Conservation (phyloP, 331 rosid species). For the Quercus lobata region DNA sequence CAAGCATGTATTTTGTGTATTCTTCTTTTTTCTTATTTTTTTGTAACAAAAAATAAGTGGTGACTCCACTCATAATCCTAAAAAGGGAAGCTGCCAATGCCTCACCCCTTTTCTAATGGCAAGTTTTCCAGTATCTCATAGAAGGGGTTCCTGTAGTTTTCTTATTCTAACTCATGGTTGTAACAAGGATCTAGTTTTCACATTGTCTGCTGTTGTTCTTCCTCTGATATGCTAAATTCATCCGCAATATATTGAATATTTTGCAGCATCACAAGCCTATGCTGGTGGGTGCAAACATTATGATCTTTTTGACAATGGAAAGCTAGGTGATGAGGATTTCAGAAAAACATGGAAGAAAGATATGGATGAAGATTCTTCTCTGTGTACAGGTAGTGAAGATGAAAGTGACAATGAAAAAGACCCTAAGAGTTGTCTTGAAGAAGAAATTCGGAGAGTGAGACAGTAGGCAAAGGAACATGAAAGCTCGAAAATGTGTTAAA, state of each 20-base stretch:
- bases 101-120: no score
- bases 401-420: conserved; percentile 47
- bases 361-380: conserved; percentile 62
- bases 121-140: no score
- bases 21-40: no score
- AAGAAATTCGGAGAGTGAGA: conserved; percentile 59
- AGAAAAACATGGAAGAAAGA: conserved; percentile 67
- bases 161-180: background rate
- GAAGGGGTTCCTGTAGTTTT: background rate
- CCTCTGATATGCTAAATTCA: background rate
- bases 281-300: conserved; percentile 44
- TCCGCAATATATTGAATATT: background rate
- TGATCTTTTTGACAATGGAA: conserved; percentile 62
- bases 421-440: conserved; percentile 35
- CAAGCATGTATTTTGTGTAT: no score
- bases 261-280: conserved; percentile 59
- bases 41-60: no score
- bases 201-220: background rate
- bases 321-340: conserved; percentile 63
- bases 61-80: no score
- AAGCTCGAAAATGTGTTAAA: no score
- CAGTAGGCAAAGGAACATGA: conserved; percentile 60
- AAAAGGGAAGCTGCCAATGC: no score
- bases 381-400: conserved; percentile 84
- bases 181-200: background rate